Conservation (phyloP, 306 rosid genomes). For the Mimosa pudica region DNA sequence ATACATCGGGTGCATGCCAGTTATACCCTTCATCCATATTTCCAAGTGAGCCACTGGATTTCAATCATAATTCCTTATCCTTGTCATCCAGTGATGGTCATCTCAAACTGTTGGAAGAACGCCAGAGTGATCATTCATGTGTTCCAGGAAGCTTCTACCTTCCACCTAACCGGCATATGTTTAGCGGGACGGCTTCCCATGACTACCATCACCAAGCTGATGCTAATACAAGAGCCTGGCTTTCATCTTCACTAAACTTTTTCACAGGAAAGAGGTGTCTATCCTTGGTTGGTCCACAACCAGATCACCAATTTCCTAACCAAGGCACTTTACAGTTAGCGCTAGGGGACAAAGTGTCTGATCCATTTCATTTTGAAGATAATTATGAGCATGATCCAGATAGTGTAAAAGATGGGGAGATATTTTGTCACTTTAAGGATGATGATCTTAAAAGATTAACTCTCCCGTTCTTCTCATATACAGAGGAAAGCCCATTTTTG, state of each 20-base stretch:
- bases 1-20: slow-evolving; percentile 30
- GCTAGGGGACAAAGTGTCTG: slow-evolving; percentile 34
- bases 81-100: slow-evolving; percentile 38
- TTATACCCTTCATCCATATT: slow-evolving; percentile 45
- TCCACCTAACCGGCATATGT: slow-evolving; percentile 45
- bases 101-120: slow-evolving; percentile 37
- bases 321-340: slow-evolving; percentile 42
- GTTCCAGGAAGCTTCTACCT: slow-evolving; percentile 39
- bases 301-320: slow-evolving; percentile 39
- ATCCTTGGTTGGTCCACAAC: slow-evolving; percentile 41
- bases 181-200: slow-evolving; percentile 36
- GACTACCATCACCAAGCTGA: slow-evolving; percentile 28
- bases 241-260: slow-evolving; percentile 42
- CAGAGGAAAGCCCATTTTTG: slow-evolving; percentile 40
- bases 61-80: slow-evolving; percentile 42
- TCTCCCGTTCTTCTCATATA: slow-evolving; percentile 44
- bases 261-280: slow-evolving; percentile 38
- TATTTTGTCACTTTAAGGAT: slow-evolving; percentile 41
- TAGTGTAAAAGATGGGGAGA: slow-evolving; percentile 37
- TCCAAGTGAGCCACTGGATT: slow-evolving; percentile 35
- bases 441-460: slow-evolving; percentile 37
- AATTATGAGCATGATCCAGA: slow-evolving; percentile 27
- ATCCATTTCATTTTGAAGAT: slow-evolving; percentile 37
- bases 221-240: slow-evolving; percentile 44
- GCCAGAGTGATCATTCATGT: slow-evolving; percentile 29